Evolutionary conservation across 2,329 filamentous ascomycete genomes (phyloP).

Genomic region (Exutisphaerella laricina): DNA sequence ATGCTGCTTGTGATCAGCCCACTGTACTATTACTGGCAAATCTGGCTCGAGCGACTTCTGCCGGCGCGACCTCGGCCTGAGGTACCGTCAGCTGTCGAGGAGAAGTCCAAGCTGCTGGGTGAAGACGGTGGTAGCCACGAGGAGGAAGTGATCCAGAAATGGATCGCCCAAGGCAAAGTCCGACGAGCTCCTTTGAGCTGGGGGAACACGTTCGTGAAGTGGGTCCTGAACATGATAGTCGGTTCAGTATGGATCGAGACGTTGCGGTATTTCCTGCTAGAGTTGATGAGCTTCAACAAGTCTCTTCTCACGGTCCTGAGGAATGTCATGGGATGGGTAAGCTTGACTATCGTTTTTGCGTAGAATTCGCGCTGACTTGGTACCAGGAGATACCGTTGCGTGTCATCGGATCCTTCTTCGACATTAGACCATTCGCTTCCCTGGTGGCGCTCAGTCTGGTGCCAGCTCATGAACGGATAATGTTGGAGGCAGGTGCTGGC

Average conservation of each 20-base stretch:
- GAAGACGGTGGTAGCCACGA: constrained; percentile 1
- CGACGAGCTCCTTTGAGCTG: constrained; percentile 12
- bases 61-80: constrained; percentile 8
- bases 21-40: constrained; percentile 15
- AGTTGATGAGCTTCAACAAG: too few species aligned
- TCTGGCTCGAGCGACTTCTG: constrained; percentile 17
- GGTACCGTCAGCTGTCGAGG: not conserved
- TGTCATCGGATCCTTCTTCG: constrained; percentile 3
- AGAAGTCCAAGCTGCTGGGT: constrained; percentile 3
- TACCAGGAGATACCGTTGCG: constrained; percentile 6
- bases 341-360: too few species aligned
- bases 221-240: constrained; percentile 12
- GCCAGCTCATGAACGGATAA: constrained; percentile 16
- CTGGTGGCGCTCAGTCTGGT: constrained; percentile 14
- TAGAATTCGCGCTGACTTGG: not conserved
- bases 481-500: constrained; percentile 8
- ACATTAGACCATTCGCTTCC: constrained; percentile 5
- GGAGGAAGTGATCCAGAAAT: constrained; percentile 15
- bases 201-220: constrained; percentile 18
- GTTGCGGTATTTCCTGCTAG: not conserved
- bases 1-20: constrained; percentile 6
- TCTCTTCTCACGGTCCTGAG: too few species aligned
- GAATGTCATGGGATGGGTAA: too few species aligned
- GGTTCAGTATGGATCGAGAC: constrained; percentile 1
- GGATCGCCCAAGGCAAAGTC: constrained; percentile 19